Base-by-base conservation (phyloP, 129 eudicot genomes). In the Dittrichia graveolens region DNA sequence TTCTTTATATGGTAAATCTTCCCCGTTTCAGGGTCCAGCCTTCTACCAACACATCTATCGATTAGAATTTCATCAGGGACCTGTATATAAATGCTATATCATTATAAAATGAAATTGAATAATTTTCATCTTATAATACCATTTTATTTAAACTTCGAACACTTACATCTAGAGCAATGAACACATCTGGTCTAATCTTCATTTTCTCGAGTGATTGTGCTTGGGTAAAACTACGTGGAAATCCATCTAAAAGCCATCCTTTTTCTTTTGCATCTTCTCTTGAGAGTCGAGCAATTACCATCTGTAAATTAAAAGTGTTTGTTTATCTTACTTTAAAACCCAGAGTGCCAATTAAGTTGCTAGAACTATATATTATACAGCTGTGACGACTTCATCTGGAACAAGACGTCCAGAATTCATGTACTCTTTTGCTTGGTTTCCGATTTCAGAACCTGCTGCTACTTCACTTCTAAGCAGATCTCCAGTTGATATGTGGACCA, bases 211-310 rank as follows among this genome's bases (percentile, higher is more conserved):
- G 88, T 75, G 94, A 86, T 73, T 95, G 81, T 48, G 96, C 97
- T 82, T 95, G 99, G 13, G 89, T 79, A 67, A 81, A 76, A 81
- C 86, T 95, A 69, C 97, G 87, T 3, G 99, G 99, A 78, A 79
- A 95, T 19, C 97, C 99, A 69, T 95, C 99, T 55, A 95, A 83
- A 82, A 95, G 96, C 97, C 97, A 95, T 31, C 99, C 97, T 81
- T 85, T 91, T 83, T 88, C 91, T 81, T 88, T 85, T 53, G 83
- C 88, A 83, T 95, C 99, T 47, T 86, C 65, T 53, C 69, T 83
- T 11, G 99, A 91, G 70, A 95, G 80, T 71, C 96, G 82, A 38
- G 91, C 77, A 73, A 79, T 86, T 62, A 95, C 97, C 97, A 95
- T 95, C 99, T 91, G 78, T 64, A 81, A 39, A 79, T 69, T 12